These are phyloP conservation scores for Xylaria hypoxylon DNA, from an alignment of 2,329 filamentous ascomycete genomes.

Conservation along the genomic window DNA sequence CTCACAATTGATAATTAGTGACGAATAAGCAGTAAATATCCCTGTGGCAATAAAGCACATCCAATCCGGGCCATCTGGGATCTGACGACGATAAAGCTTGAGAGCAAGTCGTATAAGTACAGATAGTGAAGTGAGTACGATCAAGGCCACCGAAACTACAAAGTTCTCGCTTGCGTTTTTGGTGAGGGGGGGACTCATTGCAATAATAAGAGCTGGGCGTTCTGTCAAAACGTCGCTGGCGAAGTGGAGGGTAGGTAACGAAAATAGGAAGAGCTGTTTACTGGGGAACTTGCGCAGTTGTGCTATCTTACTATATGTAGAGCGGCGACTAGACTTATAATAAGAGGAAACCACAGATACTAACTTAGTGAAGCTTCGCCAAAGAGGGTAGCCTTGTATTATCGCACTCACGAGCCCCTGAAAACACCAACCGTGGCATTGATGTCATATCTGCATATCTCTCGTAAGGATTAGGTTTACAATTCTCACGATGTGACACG, in stretches of 20 bases:
- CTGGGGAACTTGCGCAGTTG: neutral
- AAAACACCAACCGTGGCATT: neutral
- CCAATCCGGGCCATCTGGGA: constrained; percentile 19
- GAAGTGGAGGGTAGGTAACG: neutral
- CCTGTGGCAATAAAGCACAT: constrained; percentile 19
- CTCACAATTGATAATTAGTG: constrained; percentile 24
- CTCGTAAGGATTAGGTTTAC: neutral
- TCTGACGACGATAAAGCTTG: constrained; percentile 13
- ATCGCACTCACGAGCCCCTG: neutral
- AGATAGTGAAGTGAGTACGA: constrained; percentile 14
- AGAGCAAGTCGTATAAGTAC: constrained; percentile 16
- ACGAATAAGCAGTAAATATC: constrained; percentile 2
- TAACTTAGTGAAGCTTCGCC: neutral
- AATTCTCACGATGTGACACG: neutral
- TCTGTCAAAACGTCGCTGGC: neutral
- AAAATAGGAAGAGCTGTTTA: neutral
- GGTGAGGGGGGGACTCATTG: constrained; percentile 12
- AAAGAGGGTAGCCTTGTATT: neutral
- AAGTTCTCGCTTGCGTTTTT: constrained; percentile 15
- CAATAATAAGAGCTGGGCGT: neutral
- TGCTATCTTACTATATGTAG: neutral
- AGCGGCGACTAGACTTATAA: neutral
- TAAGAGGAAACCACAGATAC: neutral
- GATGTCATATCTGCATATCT: neutral
- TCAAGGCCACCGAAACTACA: constrained; percentile 10